Evolutionary conservation across 441 rosid genomes (phyloP).

Genomic region (Pelargonium fulgidum): DNA sequence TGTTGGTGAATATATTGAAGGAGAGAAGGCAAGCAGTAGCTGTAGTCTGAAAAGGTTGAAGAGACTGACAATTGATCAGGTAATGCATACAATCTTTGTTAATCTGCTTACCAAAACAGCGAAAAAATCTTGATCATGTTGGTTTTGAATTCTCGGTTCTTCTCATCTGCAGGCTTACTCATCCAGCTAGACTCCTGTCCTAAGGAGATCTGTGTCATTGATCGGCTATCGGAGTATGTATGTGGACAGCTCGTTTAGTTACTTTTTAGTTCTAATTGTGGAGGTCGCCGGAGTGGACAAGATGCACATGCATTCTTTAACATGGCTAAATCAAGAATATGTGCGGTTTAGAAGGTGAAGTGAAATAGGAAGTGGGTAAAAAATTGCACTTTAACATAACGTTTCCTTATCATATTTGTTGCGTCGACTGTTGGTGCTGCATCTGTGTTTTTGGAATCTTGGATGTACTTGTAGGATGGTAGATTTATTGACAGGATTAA

Average conservation of each 20-base stretch:
- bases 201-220: too few species aligned
- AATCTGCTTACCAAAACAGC: background rate
- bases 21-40: slow-evolving; percentile 13
- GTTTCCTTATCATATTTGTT: too few species aligned
- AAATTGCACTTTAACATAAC: too few species aligned
- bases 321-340: background rate
- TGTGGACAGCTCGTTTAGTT: background rate
- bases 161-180: background rate
- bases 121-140: background rate
- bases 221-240: background rate
- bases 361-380: too few species aligned
- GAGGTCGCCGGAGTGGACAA: background rate
- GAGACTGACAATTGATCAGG: slow-evolving; percentile 19
- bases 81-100: slow-evolving; percentile 8
- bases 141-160: background rate
- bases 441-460: too few species aligned
- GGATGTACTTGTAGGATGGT: too few species aligned
- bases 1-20: slow-evolving; percentile 30
- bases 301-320: background rate
- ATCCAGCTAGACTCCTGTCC: background rate
- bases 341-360: too few species aligned
- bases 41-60: slow-evolving; percentile 34
- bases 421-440: too few species aligned
- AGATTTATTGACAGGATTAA: too few species aligned
- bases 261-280: background rate